Conservation (phyloP, 2,329 filamentous ascomycete species). For the Colletotrichum gigasporum region DNA sequence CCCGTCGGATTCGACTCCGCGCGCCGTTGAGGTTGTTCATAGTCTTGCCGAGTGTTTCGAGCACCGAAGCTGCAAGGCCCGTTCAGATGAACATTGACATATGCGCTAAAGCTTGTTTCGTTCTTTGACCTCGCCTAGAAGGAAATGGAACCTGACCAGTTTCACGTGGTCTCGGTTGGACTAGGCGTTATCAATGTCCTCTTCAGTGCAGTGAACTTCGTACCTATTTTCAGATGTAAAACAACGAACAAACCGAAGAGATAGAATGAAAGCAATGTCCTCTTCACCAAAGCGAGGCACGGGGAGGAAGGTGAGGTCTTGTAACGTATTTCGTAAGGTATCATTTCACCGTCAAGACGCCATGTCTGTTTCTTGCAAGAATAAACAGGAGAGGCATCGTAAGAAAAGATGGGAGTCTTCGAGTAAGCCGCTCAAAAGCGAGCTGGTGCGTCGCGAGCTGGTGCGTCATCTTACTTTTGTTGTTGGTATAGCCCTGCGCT, state of each 20-base stretch:
- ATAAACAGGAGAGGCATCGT: no score
- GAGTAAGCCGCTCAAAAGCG: constrained; percentile 11
- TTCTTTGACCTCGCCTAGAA: no score
- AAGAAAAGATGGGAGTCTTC: not conserved
- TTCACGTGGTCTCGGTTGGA: no score
- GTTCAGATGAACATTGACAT: constrained; percentile 7
- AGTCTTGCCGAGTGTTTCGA: not conserved
- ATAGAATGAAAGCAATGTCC: no score
- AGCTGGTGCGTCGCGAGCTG: constrained; percentile 11
- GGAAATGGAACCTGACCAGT: no score
- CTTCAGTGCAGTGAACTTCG: no score
- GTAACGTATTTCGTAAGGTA: not conserved
- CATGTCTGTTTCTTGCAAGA: not conserved
- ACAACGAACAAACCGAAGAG: no score
- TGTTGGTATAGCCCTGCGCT: constrained; percentile 13
- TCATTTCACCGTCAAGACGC: constrained; percentile 17
- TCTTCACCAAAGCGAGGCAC: not conserved
- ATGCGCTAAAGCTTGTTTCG: no score
- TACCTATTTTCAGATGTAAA: no score
- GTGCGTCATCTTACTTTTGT: constrained; percentile 20
- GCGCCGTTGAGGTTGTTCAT: not conserved
- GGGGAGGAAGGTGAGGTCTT: not conserved
- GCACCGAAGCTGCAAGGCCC: not conserved
- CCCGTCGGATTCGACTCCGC: no score
- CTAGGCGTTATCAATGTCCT: no score